Conservation (phyloP, 1,284 basidiomycete genomes). For the Fistulinella cinereoalba region DNA sequence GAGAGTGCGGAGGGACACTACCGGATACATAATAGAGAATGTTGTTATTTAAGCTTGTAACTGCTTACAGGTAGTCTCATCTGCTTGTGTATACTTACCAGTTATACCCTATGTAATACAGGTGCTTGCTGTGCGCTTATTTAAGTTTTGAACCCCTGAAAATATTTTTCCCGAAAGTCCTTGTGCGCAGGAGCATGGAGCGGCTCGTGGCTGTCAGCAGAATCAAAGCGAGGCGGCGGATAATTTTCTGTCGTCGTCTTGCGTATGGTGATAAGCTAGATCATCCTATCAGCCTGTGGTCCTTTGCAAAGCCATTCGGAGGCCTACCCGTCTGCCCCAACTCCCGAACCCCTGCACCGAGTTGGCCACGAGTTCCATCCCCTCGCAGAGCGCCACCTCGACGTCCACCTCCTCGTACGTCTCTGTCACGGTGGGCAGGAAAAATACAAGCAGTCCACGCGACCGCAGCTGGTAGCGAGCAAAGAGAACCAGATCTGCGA, state of each 20-base stretch:
- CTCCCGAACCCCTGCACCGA: conserved; percentile 93
- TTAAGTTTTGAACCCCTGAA: conserved; percentile 70
- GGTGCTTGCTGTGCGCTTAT: conserved; percentile 7
- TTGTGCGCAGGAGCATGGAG: conserved; percentile 67
- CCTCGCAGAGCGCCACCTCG: conserved; percentile 68
- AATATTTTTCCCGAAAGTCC: conserved; percentile 79
- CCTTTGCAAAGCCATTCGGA: not conserved
- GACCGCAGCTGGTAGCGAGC: conserved; percentile 85
- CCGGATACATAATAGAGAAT: not conserved
- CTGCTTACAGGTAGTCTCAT: not conserved
- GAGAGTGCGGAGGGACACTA: not conserved
- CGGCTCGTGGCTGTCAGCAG: conserved; percentile 15
- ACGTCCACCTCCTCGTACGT: conserved; percentile 88
- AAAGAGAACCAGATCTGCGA: conserved; percentile 78
- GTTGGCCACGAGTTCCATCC: conserved; percentile 87
- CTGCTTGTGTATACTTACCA: conserved; percentile 1
- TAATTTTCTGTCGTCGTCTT: conserved; percentile 57
- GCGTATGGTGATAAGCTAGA: conserved; percentile 84
- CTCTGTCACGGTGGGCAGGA: conserved; percentile 89
- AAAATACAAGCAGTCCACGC: conserved; percentile 89
- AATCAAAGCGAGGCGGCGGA: conserved; percentile 50
- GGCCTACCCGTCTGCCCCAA: conserved; percentile 87
- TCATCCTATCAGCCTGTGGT: conserved; percentile 3
- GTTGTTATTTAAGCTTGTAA: not conserved
- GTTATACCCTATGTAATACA: conserved; percentile 3